Percentiles rank a stretch among this genome's conserved stretches.
phyloP scores from a whole-genome alignment of 192 early-diverging fungal species.

The Linnemannia elongata region DNA sequence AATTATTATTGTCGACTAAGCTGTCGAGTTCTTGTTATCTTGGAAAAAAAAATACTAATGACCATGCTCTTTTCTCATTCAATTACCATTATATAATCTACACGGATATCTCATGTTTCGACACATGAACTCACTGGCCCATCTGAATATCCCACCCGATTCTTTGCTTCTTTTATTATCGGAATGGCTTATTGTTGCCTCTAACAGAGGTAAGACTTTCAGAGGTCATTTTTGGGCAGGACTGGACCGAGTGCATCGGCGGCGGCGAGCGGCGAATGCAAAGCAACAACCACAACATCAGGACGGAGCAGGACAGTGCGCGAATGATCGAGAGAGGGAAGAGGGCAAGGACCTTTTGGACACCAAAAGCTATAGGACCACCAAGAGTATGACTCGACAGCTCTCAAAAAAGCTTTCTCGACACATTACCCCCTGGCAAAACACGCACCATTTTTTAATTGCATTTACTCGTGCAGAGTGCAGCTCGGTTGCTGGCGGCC shows the following conservation, averaged over 20 bases:
- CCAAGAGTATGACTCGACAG: neutral
- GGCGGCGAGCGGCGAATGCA: neutral
- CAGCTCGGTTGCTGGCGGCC: neutral
- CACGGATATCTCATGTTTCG: conserved; percentile 7
- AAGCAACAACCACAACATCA: neutral
- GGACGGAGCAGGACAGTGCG: neutral
- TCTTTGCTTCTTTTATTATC: neutral
- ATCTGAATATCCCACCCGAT: neutral
- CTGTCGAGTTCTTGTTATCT: neutral
- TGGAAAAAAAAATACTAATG: neutral
- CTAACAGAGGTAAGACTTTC: neutral
- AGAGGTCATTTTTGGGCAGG: neutral
- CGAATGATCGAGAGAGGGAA: neutral
- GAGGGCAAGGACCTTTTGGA: neutral
- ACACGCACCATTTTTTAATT: conserved; percentile 1
- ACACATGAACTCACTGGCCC: neutral
- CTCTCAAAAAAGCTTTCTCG: conserved; percentile 1
- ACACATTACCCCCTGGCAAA: neutral
- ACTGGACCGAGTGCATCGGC: neutral
- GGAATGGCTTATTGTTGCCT: neutral
- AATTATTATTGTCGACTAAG: neutral
- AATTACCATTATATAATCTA: neutral
- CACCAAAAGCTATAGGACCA: neutral
- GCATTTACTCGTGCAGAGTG: conserved; percentile 4
- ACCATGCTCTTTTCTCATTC: neutral